A percentile compares a stretch with the other conserved stretches of the same genome.
Evolutionary conservation across 257 asterid genomes (phyloP).

Genomic region (Prunella vulgaris): DNA sequence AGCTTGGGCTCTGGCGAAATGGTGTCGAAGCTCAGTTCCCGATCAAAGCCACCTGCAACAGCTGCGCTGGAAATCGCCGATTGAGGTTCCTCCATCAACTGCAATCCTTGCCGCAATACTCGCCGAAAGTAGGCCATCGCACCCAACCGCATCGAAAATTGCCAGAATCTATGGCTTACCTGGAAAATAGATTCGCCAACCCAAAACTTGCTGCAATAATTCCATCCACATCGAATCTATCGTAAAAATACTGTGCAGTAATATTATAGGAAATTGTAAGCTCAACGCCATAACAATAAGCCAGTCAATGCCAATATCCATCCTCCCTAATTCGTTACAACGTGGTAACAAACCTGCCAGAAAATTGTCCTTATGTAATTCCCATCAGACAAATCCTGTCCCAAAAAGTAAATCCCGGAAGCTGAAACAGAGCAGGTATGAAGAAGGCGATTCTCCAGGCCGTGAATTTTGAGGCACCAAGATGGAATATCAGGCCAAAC

Average conservation of each 20-base stretch:
- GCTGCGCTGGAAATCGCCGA: too few species aligned
- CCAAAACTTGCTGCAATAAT: slow-evolving; percentile 83
- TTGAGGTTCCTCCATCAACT: too few species aligned
- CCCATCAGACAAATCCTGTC: slow-evolving; percentile 84
- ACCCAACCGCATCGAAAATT: too few species aligned
- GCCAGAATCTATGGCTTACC: too few species aligned
- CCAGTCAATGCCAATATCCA: slow-evolving; percentile 77
- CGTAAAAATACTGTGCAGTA: slow-evolving; percentile 77
- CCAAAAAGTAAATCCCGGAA: slow-evolving; percentile 58
- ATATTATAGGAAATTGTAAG: slow-evolving; percentile 73
- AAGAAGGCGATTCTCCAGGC: slow-evolving; percentile 85
- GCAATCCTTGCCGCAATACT: too few species aligned
- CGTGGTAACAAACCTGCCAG: slow-evolving; percentile 34
- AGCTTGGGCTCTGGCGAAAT: too few species aligned
- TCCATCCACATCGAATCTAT: slow-evolving; percentile 64
- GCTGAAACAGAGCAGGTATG: slow-evolving; percentile 75
- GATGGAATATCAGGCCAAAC: slow-evolving; percentile 33
- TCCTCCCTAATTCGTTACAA: slow-evolving; percentile 55
- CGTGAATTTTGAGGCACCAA: slow-evolving; percentile 51
- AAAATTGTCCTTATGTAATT: slow-evolving; percentile 61
- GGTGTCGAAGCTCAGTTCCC: too few species aligned
- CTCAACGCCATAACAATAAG: slow-evolving; percentile 88
- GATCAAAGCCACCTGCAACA: too few species aligned
- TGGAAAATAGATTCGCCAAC: slow-evolving; percentile 59
- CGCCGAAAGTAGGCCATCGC: too few species aligned